These are phyloP conservation scores for Bruguiera gymnorhiza DNA, from an alignment of 345 rosid species.

Conservation along the genomic window DNA sequence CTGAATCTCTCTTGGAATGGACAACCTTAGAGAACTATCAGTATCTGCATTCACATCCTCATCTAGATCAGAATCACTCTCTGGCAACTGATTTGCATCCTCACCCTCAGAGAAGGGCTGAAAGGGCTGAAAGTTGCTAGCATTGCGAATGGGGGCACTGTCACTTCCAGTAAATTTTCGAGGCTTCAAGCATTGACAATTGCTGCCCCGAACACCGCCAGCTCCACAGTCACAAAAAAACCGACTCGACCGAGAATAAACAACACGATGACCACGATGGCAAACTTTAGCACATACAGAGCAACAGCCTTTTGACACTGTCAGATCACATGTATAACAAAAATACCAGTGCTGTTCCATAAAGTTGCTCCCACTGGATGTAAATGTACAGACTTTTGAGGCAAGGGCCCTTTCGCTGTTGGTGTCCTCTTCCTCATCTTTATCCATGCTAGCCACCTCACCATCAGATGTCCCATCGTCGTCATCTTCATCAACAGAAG, in stretches of 20 bases:
- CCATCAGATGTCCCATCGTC: conserved; percentile 99
- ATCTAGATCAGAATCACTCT: conserved; percentile 89
- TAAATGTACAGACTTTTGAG: conserved; percentile 93
- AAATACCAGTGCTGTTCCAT: conserved; percentile 99
- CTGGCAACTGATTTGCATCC: conserved; percentile 78
- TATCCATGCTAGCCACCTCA: conserved; percentile 92
- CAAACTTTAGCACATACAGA: conserved; percentile 99
- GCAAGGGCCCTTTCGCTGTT: conserved; percentile 88
- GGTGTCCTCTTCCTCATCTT: conserved; percentile 90
- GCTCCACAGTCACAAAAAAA: conserved; percentile 99
- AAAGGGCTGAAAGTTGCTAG: conserved; percentile 65
- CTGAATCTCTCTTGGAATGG: conserved; percentile 69
- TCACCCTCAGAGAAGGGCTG: conserved; percentile 78
- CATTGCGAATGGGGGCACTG: conserved; percentile 43
- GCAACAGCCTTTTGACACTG: conserved; percentile 96
- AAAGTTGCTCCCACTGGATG: conserved; percentile 97
- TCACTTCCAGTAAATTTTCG: conserved; percentile 76
- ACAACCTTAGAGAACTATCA: conserved; percentile 51
- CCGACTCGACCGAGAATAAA: conserved; percentile 92
- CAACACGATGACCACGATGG: conserved; percentile 98
- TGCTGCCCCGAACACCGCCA: conserved; percentile 97
- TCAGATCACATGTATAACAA: conserved; percentile 98
- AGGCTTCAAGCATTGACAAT: conserved; percentile 95
- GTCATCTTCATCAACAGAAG: conserved; percentile 95
- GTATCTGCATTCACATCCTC: conserved; percentile 55